These are phyloP conservation scores for Ustilago tritici DNA, from an alignment of 1,284 basidiomycete species.

Conservation along the genomic window DNA sequence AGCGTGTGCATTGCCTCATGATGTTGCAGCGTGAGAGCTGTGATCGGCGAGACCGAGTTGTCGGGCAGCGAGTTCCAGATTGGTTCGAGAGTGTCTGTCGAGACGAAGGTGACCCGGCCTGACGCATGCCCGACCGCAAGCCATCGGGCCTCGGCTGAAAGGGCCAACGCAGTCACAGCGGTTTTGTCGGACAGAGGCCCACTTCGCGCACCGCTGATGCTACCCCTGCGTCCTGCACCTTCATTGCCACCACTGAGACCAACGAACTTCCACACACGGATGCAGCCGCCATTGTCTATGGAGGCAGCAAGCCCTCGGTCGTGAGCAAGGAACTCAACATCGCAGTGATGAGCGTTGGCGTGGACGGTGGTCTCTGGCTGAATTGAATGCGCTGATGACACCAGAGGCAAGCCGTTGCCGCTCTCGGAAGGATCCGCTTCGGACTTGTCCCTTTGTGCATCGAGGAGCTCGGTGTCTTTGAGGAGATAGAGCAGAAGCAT, in stretches of 20 bases:
- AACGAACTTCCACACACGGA: slow-evolving; percentile 38
- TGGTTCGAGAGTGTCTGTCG: slow-evolving; percentile 22
- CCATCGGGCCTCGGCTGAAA: slow-evolving; percentile 69
- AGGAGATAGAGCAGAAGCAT: slow-evolving; percentile 86
- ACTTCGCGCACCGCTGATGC: slow-evolving; percentile 13
- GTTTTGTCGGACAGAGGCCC: slow-evolving; percentile 9
- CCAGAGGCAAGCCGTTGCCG: slow-evolving; percentile 64
- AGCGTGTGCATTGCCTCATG: slow-evolving; percentile 33
- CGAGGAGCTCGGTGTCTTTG: slow-evolving; percentile 89
- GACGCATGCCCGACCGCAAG: slow-evolving; percentile 77
- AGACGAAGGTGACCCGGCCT: slow-evolving; percentile 76
- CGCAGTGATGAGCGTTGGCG: slow-evolving; percentile 80
- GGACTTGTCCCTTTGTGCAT: slow-evolving; percentile 78
- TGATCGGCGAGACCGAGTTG: slow-evolving; percentile 17
- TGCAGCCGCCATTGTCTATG: slow-evolving; percentile 76
- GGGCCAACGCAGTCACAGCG: slow-evolving; percentile 39
- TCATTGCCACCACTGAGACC: background rate
- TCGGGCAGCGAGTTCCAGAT: slow-evolving; percentile 24
- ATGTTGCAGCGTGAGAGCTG: slow-evolving; percentile 31
- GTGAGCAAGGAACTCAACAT: slow-evolving; percentile 82
- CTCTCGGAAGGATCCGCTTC: slow-evolving; percentile 34
- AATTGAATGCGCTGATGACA: background rate
- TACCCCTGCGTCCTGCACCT: slow-evolving; percentile 12
- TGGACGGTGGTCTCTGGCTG: slow-evolving; percentile 77
- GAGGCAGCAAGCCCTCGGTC: slow-evolving; percentile 80